phyloP scores from a whole-genome alignment of 768 basidiomycete genomes.

The Gelatoporia subvermispora region DNA sequence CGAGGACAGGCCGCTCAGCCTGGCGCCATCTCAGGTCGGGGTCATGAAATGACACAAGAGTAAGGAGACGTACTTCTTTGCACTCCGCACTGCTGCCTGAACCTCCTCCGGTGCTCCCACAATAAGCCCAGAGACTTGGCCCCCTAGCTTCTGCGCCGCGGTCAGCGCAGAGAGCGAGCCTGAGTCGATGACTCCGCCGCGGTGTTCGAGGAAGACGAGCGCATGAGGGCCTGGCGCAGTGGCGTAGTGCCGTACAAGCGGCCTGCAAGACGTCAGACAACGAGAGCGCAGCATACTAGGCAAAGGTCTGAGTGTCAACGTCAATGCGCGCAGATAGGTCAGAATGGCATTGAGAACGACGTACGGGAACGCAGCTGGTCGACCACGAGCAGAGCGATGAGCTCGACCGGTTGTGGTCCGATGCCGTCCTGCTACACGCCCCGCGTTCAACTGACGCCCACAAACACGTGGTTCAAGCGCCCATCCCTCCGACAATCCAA shows the following conservation, averaged over 20 bases:
- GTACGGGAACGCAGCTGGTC: too few relatives aligned
- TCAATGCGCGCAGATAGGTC: too few relatives aligned
- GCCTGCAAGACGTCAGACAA: constrained; percentile 1
- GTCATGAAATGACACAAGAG: not conserved
- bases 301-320: too few relatives aligned
- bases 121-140: constrained; percentile 76
- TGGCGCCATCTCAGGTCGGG: constrained; percentile 22
- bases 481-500: too few relatives aligned
- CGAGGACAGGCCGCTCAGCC: constrained; percentile 62
- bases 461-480: too few relatives aligned
- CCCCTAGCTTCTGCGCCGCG: constrained; percentile 83
- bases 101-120: constrained; percentile 69
- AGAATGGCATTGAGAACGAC: too few relatives aligned
- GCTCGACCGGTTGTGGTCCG: too few relatives aligned
- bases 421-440: too few relatives aligned
- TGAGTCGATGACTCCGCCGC: constrained; percentile 73
- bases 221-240: constrained; percentile 62
- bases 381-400: too few relatives aligned
- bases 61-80: constrained; percentile 64
- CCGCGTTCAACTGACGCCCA: too few relatives aligned
- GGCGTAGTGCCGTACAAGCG: constrained; percentile 46
- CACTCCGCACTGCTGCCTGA: constrained; percentile 60
- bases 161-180: constrained; percentile 87
- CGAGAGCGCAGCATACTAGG: constrained; percentile 19
- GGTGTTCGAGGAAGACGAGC: constrained; percentile 88